These are phyloP conservation scores for Lepidium sativum DNA, from an alignment of 345 rosid species.

Conservation along the genomic window DNA sequence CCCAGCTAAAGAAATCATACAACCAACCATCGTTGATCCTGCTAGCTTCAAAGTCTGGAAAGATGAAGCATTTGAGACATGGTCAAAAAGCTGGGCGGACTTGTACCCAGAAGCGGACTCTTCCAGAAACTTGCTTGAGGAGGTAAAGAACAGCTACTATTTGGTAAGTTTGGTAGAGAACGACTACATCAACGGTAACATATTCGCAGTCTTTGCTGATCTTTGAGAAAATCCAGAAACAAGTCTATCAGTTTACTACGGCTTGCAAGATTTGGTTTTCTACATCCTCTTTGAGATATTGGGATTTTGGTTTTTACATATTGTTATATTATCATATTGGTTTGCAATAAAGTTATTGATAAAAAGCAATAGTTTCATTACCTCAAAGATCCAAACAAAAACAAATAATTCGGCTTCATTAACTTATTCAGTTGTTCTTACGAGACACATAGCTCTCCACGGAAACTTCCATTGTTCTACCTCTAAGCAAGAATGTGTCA, in stretches of 20 bases:
- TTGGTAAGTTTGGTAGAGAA: conserved; percentile 90
- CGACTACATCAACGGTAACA: conserved; percentile 55
- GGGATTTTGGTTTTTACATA: conserved; percentile 2
- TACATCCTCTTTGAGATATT: not conserved
- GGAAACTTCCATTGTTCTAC: not conserved
- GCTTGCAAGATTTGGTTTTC: conserved; percentile 13
- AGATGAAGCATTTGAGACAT: conserved; percentile 87
- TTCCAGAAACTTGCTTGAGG: conserved; percentile 51
- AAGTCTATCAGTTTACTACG: not conserved
- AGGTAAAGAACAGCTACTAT: conserved; percentile 21
- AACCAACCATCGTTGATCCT: conserved; percentile 86
- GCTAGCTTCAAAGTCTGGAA: conserved; percentile 78
- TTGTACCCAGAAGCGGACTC: conserved; percentile 55
- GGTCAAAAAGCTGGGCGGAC: conserved; percentile 80
- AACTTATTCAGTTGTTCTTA: not conserved
- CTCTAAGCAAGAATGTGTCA: not conserved
- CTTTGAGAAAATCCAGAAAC: conserved; percentile 29
- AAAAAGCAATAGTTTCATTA: conserved; percentile 13
- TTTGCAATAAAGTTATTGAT: conserved; percentile 7
- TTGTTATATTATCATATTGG: conserved; percentile 1
- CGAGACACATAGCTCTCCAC: not conserved
- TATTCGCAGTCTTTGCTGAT: conserved; percentile 54
- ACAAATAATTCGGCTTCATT: not conserved
- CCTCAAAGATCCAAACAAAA: not conserved
- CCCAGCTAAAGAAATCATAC: conserved; percentile 75